A percentile compares a stretch with the other conserved stretches of the same genome.
These are phyloP conservation scores for Viola odorata DNA, from an alignment of 345 rosid species.

Conservation along the genomic window DNA sequence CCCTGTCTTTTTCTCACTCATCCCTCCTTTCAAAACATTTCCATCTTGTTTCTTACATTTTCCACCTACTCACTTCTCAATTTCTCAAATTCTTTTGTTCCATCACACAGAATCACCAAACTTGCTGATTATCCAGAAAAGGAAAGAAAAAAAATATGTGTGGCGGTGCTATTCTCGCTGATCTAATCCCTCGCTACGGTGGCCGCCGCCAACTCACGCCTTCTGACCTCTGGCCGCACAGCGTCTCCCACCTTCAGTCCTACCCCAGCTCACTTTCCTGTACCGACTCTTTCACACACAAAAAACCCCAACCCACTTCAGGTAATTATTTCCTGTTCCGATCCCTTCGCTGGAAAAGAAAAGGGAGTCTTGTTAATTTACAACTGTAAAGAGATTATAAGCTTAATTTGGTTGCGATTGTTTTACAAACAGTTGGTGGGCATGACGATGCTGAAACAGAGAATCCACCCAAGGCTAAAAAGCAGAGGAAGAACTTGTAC, in stretches of 20 bases:
- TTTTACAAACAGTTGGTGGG: slow-evolving; percentile 33
- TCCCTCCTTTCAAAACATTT: too few relatives aligned
- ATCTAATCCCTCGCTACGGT: slow-evolving; percentile 41
- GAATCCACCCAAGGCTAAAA: slow-evolving; percentile 38
- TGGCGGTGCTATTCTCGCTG: slow-evolving; percentile 60
- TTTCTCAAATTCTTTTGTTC: not conserved
- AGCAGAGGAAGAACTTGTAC: slow-evolving; percentile 74
- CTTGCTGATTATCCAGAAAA: not conserved
- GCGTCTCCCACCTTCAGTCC: slow-evolving; percentile 16
- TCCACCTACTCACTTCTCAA: not conserved
- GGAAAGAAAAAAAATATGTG: slow-evolving; percentile 42
- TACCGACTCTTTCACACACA: slow-evolving; percentile 9
- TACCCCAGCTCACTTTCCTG: slow-evolving; percentile 3
- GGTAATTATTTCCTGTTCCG: slow-evolving; percentile 28
- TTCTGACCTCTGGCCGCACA: slow-evolving; percentile 50
- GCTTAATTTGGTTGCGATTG: slow-evolving; percentile 12
- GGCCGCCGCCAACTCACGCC: slow-evolving; percentile 27
- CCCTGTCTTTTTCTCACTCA: too few relatives aligned
- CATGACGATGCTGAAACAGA: slow-evolving; percentile 34
- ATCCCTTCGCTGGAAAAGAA: not conserved
- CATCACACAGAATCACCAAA: too few relatives aligned
- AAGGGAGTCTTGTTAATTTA: too few relatives aligned
- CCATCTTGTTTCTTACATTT: not conserved
- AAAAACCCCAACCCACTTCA: slow-evolving; percentile 27
- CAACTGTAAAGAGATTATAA: not conserved